Conservation (phyloP, 345 rosid genomes). For the Pistacia atlantica region DNA sequence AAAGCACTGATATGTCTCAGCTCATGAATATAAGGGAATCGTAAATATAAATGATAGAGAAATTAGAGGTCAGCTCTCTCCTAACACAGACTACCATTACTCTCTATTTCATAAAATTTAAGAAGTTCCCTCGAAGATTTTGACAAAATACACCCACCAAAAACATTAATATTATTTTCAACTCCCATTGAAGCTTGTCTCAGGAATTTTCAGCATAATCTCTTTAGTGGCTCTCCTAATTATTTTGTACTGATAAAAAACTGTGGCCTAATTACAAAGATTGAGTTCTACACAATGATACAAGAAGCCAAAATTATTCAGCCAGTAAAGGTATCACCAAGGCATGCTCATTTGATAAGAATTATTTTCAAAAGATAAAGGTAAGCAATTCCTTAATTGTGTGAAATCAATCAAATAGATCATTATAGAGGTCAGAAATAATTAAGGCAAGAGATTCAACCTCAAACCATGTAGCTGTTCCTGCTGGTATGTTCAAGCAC, state of each 20-base stretch:
- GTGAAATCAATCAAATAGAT: slow-evolving; percentile 13
- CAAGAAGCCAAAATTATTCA: background rate
- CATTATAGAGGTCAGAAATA: slow-evolving; percentile 1
- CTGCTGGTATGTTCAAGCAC: slow-evolving; percentile 92
- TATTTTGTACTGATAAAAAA: background rate
- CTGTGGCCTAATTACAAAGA: background rate
- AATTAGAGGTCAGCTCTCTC: background rate
- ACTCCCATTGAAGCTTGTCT: background rate
- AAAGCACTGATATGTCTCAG: slow-evolving; percentile 17
- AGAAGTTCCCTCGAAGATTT: background rate
- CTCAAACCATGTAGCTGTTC: slow-evolving; percentile 97
- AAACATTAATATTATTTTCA: background rate
- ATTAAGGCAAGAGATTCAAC: slow-evolving; percentile 39
- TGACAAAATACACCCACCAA: slow-evolving; percentile 1
- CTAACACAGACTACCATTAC: slow-evolving; percentile 1
- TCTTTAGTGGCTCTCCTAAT: background rate
- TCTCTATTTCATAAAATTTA: background rate
- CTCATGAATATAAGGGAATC: slow-evolving; percentile 4
- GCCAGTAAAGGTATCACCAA: background rate
- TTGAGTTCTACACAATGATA: background rate
- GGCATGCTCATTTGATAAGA: background rate
- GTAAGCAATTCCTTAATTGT: slow-evolving; percentile 17
- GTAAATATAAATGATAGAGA: background rate
- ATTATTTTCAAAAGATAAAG: slow-evolving; percentile 7
- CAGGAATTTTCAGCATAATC: background rate